phyloP scores from a whole-genome alignment of 1,139 yeast genomes.

The Lodderomyces parapsilosis region DNA sequence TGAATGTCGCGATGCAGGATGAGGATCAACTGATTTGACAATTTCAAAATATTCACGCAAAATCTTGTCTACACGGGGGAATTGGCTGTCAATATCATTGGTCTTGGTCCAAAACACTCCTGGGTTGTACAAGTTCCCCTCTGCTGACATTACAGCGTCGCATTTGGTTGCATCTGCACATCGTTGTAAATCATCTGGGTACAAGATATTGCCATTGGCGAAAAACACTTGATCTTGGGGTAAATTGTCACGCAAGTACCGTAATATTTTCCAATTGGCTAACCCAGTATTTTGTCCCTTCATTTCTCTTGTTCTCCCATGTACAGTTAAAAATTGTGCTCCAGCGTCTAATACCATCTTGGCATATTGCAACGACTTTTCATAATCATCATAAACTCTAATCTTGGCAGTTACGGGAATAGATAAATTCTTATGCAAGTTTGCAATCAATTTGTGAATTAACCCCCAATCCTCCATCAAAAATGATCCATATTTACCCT shows the following conservation, averaged over 20 bases:
- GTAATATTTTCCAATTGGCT: slow-evolving; percentile 87
- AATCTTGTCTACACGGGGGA: slow-evolving; percentile 82
- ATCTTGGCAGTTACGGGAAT: slow-evolving; percentile 96
- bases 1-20: slow-evolving; percentile 75
- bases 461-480: slow-evolving; percentile 97
- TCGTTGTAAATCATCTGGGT: slow-evolving; percentile 74
- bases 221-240: slow-evolving; percentile 85
- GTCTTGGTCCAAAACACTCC: slow-evolving; percentile 72
- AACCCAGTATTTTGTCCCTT: slow-evolving; percentile 94
- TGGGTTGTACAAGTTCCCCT: slow-evolving; percentile 91
- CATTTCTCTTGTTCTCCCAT: slow-evolving; percentile 96
- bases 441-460: slow-evolving; percentile 67
- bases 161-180: slow-evolving; percentile 64
- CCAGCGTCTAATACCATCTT: slow-evolving; percentile 91
- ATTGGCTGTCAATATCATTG: slow-evolving; percentile 60
- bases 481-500: slow-evolving; percentile 94
- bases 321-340: slow-evolving; percentile 92
- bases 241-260: slow-evolving; percentile 72
- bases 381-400: slow-evolving; percentile 81
- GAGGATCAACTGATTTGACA: slow-evolving; percentile 56
- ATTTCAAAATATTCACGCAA: slow-evolving; percentile 87
- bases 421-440: slow-evolving; percentile 67
- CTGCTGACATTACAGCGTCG: slow-evolving; percentile 98
- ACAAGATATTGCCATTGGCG: slow-evolving; percentile 89
- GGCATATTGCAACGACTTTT: slow-evolving; percentile 84